These are phyloP conservation scores for Cladorrhinum samala DNA, from an alignment of 495 filamentous ascomycete genomes.

Conservation along the genomic window DNA sequence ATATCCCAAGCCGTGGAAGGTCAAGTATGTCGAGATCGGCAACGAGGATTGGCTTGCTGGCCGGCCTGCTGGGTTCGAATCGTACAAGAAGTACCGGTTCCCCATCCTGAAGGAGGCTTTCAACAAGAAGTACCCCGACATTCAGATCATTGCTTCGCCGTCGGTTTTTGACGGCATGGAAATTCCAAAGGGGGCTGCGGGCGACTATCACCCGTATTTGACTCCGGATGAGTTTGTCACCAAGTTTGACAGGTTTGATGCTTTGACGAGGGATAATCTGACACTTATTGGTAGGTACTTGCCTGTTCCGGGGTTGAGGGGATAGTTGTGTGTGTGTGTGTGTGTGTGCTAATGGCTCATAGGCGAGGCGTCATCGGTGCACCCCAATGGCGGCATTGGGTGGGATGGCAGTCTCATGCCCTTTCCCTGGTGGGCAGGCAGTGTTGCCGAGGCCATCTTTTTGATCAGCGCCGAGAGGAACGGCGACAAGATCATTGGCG, in stretches of 20 bases:
- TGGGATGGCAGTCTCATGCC: constrained; percentile 36
- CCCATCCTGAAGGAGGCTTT: constrained; percentile 52
- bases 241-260: constrained; percentile 44
- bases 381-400: constrained; percentile 41
- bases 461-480: constrained; percentile 65
- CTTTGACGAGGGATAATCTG: constrained; percentile 23
- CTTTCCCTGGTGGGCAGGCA: constrained; percentile 50
- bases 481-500: constrained; percentile 44
- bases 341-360: too few relatives aligned
- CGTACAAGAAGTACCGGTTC: constrained; percentile 54
- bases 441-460: constrained; percentile 60
- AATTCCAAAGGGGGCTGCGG: constrained; percentile 37
- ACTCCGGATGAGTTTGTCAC: constrained; percentile 28
- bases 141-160: constrained; percentile 52
- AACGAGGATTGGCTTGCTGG: constrained; percentile 59
- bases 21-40: constrained; percentile 59
- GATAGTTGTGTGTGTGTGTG: too few relatives aligned
- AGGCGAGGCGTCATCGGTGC: constrained; percentile 54
- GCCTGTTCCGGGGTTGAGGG: constrained; percentile 14
- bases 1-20: constrained; percentile 49
- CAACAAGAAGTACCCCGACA: constrained; percentile 51
- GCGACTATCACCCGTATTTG: constrained; percentile 38
- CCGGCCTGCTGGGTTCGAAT: constrained; percentile 25
- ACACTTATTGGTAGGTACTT: constrained; percentile 30
- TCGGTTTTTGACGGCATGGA: constrained; percentile 36